Evolutionary conservation across 352 stramenopile species (phyloP).

Genomic region (Pythium pyrilobum): DNA sequence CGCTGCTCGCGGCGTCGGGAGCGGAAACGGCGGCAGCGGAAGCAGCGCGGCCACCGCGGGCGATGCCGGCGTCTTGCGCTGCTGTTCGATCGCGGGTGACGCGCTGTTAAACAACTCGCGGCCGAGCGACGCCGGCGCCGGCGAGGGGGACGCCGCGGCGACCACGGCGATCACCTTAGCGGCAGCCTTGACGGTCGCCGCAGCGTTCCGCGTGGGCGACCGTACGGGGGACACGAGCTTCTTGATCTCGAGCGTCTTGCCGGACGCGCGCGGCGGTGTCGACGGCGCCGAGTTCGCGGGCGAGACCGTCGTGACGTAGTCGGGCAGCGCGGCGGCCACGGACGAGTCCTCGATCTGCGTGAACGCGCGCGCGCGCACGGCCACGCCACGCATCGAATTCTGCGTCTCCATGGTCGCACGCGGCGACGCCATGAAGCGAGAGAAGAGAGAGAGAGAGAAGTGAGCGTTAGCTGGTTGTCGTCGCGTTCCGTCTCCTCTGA

Average conservation of each 20-base stretch:
- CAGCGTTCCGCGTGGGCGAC: background rate
- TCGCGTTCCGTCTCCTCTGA: too few relatives aligned
- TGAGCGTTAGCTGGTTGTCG: too few relatives aligned
- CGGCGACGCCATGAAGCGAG: background rate
- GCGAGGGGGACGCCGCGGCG: slow-evolving; percentile 2
- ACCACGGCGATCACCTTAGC: slow-evolving; percentile 5
- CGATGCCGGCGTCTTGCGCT: background rate
- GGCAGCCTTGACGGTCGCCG: slow-evolving; percentile 21
- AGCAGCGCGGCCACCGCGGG: background rate
- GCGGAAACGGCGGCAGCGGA: background rate
- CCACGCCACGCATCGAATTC: slow-evolving; percentile 1
- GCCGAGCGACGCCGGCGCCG: background rate
- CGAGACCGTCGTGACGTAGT: background rate
- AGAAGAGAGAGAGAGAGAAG: background rate
- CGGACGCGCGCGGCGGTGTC: slow-evolving; percentile 5
- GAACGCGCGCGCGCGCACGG: slow-evolving; percentile 38
- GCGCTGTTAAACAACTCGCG: slow-evolving; percentile 14
- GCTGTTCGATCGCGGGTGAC: background rate
- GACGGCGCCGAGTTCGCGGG: slow-evolving; percentile 8
- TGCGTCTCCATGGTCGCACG: background rate
- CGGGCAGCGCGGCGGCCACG: slow-evolving; percentile 2
- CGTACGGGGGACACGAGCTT: slow-evolving; percentile 46
- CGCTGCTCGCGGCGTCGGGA: background rate
- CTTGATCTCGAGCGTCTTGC: slow-evolving; percentile 60
- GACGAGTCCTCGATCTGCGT: slow-evolving; percentile 51